These are phyloP conservation scores for Botrytis squamosa DNA, from an alignment of 2,329 filamentous ascomycete genomes.

Conservation along the genomic window DNA sequence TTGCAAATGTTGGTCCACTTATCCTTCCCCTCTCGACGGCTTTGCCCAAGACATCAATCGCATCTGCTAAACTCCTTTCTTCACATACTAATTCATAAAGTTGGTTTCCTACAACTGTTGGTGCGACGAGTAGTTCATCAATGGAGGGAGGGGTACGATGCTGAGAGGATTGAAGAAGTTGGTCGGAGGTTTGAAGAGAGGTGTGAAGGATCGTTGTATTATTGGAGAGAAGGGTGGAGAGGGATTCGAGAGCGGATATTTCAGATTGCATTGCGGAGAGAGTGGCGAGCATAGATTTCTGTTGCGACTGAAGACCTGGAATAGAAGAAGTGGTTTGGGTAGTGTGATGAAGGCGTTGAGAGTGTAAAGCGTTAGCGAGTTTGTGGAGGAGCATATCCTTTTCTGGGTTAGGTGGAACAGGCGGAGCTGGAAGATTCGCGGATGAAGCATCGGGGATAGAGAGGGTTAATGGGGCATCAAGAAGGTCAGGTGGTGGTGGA, in stretches of 20 bases:
- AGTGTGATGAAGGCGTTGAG: conserved; percentile 67
- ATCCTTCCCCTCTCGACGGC: conserved; percentile 73
- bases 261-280: conserved; percentile 71
- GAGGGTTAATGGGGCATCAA: conserved; percentile 52
- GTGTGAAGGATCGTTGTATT: conserved; percentile 79
- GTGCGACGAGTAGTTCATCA: conserved; percentile 89
- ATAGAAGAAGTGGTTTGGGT: conserved; percentile 73
- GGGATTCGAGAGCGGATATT: conserved; percentile 65
- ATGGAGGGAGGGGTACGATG: conserved; percentile 70
- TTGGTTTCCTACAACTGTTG: conserved; percentile 89
- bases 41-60: conserved; percentile 76
- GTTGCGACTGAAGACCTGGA: conserved; percentile 74
- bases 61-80: conserved; percentile 81
- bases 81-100: conserved; percentile 87
- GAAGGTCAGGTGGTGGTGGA: conserved; percentile 50
- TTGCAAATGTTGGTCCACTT: conserved; percentile 70
- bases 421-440: conserved; percentile 63
- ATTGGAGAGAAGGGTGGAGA: conserved; percentile 68
- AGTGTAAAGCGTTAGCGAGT: conserved; percentile 67
- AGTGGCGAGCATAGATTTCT: conserved; percentile 70
- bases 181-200: conserved; percentile 75
- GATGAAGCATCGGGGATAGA: conserved; percentile 47
- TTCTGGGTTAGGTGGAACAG: conserved; percentile 92
- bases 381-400: conserved; percentile 83
- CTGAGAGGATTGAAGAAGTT: conserved; percentile 70